phyloP scores from a whole-genome alignment of 257 asterid species.

The Salvia rosmarinus region DNA sequence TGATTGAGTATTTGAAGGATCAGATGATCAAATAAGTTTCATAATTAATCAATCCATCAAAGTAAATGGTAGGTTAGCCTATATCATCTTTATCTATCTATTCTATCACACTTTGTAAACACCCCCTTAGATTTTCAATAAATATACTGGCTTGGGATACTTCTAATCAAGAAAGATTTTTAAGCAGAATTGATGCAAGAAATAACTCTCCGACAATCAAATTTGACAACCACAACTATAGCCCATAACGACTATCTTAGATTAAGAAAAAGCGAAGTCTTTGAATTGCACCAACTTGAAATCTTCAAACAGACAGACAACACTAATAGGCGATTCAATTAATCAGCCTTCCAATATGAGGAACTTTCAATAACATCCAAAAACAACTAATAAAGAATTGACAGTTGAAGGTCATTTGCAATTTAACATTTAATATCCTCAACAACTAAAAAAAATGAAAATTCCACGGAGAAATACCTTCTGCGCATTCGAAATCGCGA shows the following conservation, averaged over 20 bases:
- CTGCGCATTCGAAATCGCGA: slow-evolving; percentile 60
- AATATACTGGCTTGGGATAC: not conserved
- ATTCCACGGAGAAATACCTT: slow-evolving; percentile 48
- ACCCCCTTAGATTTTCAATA: not conserved
- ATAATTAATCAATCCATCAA: too few species aligned
- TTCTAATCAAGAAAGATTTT: not conserved
- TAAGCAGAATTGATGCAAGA: not conserved
- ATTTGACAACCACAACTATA: slow-evolving; percentile 3
- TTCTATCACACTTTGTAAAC: too few species aligned
- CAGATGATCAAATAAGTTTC: too few species aligned
- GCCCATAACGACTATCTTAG: not conserved
- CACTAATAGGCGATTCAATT: too few species aligned
- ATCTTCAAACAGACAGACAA: not conserved
- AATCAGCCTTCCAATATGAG: too few species aligned
- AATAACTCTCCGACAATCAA: not conserved
- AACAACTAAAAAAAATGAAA: not conserved
- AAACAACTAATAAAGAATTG: not conserved
- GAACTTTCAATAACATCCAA: too few species aligned
- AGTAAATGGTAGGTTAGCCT: not conserved
- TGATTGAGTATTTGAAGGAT: too few species aligned
- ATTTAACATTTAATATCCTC: not conserved
- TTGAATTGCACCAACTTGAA: not conserved
- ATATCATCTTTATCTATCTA: too few species aligned
- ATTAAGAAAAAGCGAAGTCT: not conserved
- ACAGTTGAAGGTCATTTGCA: not conserved